A percentile compares a stretch with the other conserved stretches of the same genome.
Conservation (phyloP, 2,329 filamentous ascomycete species). For the Scedosporium minutisporum region DNA sequence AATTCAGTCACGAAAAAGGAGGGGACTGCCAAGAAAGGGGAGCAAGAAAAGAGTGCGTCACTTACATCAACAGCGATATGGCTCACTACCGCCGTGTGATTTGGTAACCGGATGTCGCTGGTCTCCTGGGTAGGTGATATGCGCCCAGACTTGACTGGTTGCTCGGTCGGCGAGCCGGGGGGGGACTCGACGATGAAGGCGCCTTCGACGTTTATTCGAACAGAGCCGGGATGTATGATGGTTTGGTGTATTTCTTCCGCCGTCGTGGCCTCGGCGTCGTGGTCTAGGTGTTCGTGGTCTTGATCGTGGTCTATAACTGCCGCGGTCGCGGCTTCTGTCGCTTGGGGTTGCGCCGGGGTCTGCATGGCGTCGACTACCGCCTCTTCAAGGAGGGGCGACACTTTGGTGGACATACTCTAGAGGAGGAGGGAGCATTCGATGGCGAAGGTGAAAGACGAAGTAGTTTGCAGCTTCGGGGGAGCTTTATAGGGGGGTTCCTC, state of each 20-base stretch:
- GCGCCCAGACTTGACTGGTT: constrained; percentile 25
- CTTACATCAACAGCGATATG: constrained; percentile 93
- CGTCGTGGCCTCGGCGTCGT: constrained; percentile 31
- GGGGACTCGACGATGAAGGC: constrained; percentile 93
- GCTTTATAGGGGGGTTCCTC: not conserved
- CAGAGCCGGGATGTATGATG: constrained; percentile 56
- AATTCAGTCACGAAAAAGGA: constrained; percentile 2
- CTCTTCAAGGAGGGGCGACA: not conserved
- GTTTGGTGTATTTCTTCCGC: constrained; percentile 51
- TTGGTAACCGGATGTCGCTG: constrained; percentile 89
- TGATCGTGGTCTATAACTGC: not conserved
- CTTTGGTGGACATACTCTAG: constrained; percentile 1
- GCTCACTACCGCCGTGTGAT: constrained; percentile 90
- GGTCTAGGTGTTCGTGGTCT: not conserved
- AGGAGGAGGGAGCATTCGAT: not conserved
- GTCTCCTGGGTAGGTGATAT: constrained; percentile 53
- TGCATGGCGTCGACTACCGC: constrained; percentile 1
- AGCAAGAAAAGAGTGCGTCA: constrained; percentile 14
- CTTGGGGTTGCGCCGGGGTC: not conserved
- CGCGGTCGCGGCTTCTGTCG: not conserved
- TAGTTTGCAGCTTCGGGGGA: not conserved
- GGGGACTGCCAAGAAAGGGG: not conserved
- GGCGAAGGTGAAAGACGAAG: not conserved
- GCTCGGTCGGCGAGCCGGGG: constrained; percentile 38
- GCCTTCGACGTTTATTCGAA: constrained; percentile 92